Percentiles rank a stretch among this genome's conserved stretches.
Conservation (phyloP, 2,329 filamentous ascomycete species). For the Diatrype stigma region DNA sequence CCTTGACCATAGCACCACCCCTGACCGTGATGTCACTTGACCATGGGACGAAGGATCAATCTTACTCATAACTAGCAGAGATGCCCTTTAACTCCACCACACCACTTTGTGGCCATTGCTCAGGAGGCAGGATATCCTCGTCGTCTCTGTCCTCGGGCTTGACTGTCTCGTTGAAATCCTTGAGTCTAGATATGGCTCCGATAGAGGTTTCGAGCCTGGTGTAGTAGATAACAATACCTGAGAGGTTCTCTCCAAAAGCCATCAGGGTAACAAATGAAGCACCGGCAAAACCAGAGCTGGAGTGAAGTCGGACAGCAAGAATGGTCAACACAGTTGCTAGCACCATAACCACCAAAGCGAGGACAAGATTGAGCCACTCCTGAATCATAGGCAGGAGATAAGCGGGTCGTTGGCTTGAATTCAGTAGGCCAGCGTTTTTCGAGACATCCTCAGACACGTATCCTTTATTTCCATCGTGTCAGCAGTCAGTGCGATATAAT, state of each 20-base stretch:
- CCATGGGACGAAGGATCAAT: not conserved
- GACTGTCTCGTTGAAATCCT: conserved; percentile 19
- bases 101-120: conserved; percentile 26
- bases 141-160: conserved; percentile 17
- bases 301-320: conserved; percentile 18
- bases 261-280: conserved; percentile 29
- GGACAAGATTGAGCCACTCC: conserved; percentile 23
- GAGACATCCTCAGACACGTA: conserved; percentile 38
- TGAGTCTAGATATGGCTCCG: conserved; percentile 27
- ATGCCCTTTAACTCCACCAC: conserved; percentile 19
- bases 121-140: conserved; percentile 19
- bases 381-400: conserved; percentile 49
- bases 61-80: conserved; percentile 23
- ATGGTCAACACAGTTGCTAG: conserved; percentile 18
- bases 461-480: conserved; percentile 10
- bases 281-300: conserved; percentile 22
- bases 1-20: too few relatives aligned
- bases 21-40: too few relatives aligned
- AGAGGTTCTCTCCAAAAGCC: conserved; percentile 23
- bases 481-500: not conserved
- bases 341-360: conserved; percentile 18
- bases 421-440: conserved; percentile 39
- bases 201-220: conserved; percentile 29
- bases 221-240: conserved; percentile 23
- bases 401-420: conserved; percentile 46